phyloP scores from a whole-genome alignment of 331 rosid species.

The Erythrophleum ivorense region DNA sequence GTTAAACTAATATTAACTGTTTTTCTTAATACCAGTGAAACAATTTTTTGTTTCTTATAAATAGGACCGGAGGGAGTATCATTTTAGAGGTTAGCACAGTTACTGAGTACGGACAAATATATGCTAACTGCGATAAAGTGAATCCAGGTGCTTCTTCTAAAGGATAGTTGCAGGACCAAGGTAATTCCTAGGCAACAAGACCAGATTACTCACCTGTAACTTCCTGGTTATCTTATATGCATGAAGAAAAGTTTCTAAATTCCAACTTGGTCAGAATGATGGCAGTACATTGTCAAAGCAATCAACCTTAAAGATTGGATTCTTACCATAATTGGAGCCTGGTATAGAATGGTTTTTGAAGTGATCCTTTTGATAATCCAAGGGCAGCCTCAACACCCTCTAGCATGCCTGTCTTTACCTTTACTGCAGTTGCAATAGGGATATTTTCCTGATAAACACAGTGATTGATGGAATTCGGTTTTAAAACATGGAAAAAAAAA shows the following conservation, averaged over 20 bases:
- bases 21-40: too few relatives aligned
- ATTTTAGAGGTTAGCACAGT: not conserved
- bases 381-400: conserved; percentile 85
- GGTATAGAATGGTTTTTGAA: conserved; percentile 67
- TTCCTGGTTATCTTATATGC: conserved; percentile 6
- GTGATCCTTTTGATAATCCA: conserved; percentile 72
- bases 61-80: not conserved
- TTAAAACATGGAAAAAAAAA: conserved; percentile 4
- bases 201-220: not conserved
- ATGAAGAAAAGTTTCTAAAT: conserved; percentile 4
- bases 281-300: conserved; percentile 28
- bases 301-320: conserved; percentile 12
- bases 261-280: conserved; percentile 20
- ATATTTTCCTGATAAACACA: conserved; percentile 75
- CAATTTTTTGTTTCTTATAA: too few relatives aligned
- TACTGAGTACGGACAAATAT: not conserved
- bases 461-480: conserved; percentile 19
- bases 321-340: conserved; percentile 82
- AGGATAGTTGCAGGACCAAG: not conserved
- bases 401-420: conserved; percentile 74
- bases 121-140: not conserved
- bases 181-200: not conserved
- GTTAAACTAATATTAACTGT: too few relatives aligned
- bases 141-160: not conserved
- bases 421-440: conserved; percentile 70